These are phyloP conservation scores for Penicillium sp. DNA, from an alignment of 2,329 filamentous ascomycete species.

Conservation along the genomic window DNA sequence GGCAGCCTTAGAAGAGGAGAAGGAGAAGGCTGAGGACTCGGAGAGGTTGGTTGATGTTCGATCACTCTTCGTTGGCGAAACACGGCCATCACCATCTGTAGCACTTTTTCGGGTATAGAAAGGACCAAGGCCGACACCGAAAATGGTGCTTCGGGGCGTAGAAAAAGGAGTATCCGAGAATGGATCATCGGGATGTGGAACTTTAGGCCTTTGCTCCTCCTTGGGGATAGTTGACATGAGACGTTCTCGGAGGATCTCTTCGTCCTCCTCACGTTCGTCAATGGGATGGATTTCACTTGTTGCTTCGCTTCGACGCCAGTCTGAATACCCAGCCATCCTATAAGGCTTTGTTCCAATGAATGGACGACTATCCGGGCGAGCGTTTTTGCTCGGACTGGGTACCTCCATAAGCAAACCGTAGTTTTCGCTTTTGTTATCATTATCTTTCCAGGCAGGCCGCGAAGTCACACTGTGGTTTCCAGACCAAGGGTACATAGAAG, in stretches of 20 bases:
- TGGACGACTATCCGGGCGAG: conserved; percentile 28
- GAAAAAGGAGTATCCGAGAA: conserved; percentile 28
- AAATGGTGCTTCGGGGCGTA: conserved; percentile 28
- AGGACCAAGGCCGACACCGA: conserved; percentile 23
- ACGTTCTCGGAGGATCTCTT: conserved; percentile 35
- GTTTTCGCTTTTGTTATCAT: conserved; percentile 38
- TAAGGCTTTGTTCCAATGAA: conserved; percentile 40
- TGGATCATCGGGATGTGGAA: conserved; percentile 24
- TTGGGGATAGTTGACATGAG: conserved; percentile 22
- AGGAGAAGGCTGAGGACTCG: conserved; percentile 50
- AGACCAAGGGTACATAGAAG: conserved; percentile 32
- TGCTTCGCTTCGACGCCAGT: conserved; percentile 49
- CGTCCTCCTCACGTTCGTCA: conserved; percentile 62
- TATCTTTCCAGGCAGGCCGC: conserved; percentile 28
- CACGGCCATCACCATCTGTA: conserved; percentile 30
- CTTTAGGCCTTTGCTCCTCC: neutral
- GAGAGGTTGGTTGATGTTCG: conserved; percentile 58
- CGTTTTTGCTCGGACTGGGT: conserved; percentile 40
- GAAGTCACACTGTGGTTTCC: conserved; percentile 18
- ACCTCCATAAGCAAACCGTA: conserved; percentile 44
- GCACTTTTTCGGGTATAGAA: conserved; percentile 24
- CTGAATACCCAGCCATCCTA: conserved; percentile 48
- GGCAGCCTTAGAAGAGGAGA: conserved; percentile 28
- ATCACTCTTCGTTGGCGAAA: conserved; percentile 54
- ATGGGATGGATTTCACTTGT: conserved; percentile 62